Percentiles rank a stretch among this genome's conserved stretches.
Evolutionary conservation across 2,329 filamentous ascomycete species (phyloP).

Genomic region (Microcyclosporella mali): DNA sequence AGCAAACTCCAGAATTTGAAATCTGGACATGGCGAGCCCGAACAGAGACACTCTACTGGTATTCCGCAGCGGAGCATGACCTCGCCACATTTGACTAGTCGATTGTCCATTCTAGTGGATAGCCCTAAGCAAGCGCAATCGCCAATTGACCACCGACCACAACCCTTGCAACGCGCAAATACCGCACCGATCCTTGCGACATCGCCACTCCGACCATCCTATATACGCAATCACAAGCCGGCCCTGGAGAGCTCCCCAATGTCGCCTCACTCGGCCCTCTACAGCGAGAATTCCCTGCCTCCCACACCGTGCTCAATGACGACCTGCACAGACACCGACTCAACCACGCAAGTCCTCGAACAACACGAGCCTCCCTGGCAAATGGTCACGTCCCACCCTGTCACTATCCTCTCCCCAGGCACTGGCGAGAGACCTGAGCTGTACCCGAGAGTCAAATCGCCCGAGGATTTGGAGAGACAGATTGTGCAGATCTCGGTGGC

Average conservation of each 20-base stretch:
- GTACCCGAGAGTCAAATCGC: conserved; percentile 19
- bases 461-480: conserved; percentile 23
- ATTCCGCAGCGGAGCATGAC: conserved; percentile 12
- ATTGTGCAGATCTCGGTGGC: conserved; percentile 29
- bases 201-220: conserved; percentile 13
- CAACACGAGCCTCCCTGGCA: conserved; percentile 15
- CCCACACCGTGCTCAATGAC: conserved; percentile 24
- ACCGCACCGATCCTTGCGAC: conserved; percentile 22
- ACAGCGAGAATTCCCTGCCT: conserved; percentile 26
- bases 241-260: conserved; percentile 15
- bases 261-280: conserved; percentile 19
- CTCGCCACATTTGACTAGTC: conserved; percentile 14
- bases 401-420: conserved; percentile 3
- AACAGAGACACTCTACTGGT: not conserved
- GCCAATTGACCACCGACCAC: conserved; percentile 16
- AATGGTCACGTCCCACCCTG: conserved; percentile 7
- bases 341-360: conserved; percentile 11
- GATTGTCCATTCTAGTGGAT: conserved; percentile 14
- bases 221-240: conserved; percentile 11
- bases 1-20: conserved; percentile 21
- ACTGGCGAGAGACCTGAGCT: conserved; percentile 2
- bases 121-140: conserved; percentile 3
- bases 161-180: conserved; percentile 21
- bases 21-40: conserved; percentile 1
- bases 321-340: conserved; percentile 20